These are phyloP conservation scores for Allomyces javanicus DNA, from an alignment of 192 early-diverging fungal species.

Conservation along the genomic window DNA sequence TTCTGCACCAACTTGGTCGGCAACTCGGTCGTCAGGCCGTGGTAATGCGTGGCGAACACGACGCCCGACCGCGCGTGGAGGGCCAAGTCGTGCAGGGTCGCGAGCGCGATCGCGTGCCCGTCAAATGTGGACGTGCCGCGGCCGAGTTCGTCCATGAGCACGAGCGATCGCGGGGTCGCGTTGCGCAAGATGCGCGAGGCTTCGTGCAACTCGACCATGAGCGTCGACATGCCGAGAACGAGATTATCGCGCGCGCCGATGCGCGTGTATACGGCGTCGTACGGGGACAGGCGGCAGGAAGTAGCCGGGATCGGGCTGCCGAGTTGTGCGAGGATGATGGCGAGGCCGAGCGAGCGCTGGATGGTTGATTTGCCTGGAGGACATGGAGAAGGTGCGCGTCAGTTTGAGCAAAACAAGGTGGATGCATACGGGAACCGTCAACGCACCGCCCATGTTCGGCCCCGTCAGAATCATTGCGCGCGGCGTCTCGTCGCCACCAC, in stretches of 20 bases:
- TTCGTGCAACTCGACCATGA: slow-evolving; percentile 90
- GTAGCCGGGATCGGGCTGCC: slow-evolving; percentile 85
- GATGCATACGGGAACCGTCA: too few species aligned
- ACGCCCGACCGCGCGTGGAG: slow-evolving; percentile 68
- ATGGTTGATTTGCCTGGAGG: slow-evolving; percentile 60
- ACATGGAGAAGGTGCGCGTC: too few species aligned
- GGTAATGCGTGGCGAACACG: slow-evolving; percentile 93
- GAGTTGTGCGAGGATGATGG: slow-evolving; percentile 86
- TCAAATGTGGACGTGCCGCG: slow-evolving; percentile 93
- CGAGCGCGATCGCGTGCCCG: slow-evolving; percentile 87
- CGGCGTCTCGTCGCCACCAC: slow-evolving; percentile 15
- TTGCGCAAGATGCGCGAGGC: slow-evolving; percentile 79
- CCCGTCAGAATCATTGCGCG: slow-evolving; percentile 78
- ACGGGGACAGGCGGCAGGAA: slow-evolving; percentile 47
- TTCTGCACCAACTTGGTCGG: too few species aligned
- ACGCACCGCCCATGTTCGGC: slow-evolving; percentile 91
- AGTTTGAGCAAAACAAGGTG: too few species aligned
- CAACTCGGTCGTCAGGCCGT: slow-evolving; percentile 4
- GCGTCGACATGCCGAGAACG: slow-evolving; percentile 81
- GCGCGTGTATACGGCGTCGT: slow-evolving; percentile 90
- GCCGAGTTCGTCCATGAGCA: slow-evolving; percentile 94
- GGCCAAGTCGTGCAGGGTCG: slow-evolving; percentile 68
- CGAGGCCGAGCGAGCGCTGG: slow-evolving; percentile 67
- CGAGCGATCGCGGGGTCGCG: slow-evolving; percentile 73
- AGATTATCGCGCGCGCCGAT: slow-evolving; percentile 98